phyloP scores from a whole-genome alignment of 441 rosid genomes.

The Populus hybrid region DNA sequence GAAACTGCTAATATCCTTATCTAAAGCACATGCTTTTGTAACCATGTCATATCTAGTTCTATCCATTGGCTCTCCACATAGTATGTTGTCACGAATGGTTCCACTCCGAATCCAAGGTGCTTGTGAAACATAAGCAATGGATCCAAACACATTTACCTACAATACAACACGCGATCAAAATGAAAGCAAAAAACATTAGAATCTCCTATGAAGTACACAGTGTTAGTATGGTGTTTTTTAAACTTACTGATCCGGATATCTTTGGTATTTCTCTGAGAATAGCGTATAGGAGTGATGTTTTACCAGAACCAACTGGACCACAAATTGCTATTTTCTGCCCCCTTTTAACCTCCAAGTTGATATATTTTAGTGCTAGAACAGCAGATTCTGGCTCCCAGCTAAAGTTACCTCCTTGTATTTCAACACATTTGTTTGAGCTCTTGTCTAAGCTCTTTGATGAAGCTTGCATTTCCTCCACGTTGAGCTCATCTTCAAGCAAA shows the following conservation, averaged over 20 bases:
- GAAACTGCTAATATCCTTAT: slow-evolving; percentile 16
- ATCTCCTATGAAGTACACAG: background rate
- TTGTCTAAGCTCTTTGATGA: background rate
- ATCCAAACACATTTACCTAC: background rate
- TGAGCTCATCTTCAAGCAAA: background rate
- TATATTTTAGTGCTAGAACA: background rate
- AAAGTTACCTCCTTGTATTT: background rate
- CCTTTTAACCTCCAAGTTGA: background rate
- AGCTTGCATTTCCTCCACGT: background rate
- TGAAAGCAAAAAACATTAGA: background rate
- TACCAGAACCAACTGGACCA: background rate
- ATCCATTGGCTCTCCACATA: background rate
- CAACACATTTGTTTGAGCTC: background rate
- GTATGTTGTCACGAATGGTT: slow-evolving; percentile 2
- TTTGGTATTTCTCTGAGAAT: background rate
- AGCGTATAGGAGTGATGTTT: background rate
- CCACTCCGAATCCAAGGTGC: slow-evolving; percentile 71
- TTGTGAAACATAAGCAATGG: slow-evolving; percentile 44
- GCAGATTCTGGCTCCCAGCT: background rate
- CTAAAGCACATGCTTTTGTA: background rate
- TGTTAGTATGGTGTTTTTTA: background rate
- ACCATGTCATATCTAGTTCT: background rate
- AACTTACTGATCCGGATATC: background rate
- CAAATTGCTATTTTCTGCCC: slow-evolving; percentile 2
- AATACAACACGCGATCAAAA: background rate